Percentiles rank a stretch among this genome's conserved stretches.
Evolutionary conservation across 768 basidiomycete species (phyloP).

Genomic region (Psilocybe cyanescens): DNA sequence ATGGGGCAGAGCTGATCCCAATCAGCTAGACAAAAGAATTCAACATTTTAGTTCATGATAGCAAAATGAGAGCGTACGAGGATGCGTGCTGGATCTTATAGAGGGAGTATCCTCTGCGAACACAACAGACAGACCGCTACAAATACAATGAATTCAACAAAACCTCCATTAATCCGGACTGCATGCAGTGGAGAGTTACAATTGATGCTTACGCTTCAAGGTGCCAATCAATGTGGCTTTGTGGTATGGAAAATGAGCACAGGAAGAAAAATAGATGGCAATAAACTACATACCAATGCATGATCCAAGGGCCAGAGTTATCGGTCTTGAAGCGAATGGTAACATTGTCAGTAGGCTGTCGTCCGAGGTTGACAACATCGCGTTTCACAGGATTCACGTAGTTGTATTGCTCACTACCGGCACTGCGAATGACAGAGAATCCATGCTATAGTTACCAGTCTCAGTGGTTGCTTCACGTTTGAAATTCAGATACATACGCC

Average conservation of each 20-base stretch:
- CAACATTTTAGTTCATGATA: background rate
- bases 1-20: conserved; percentile 41
- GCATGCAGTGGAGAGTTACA: background rate
- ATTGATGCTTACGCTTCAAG: conserved; percentile 35
- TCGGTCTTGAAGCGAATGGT: conserved; percentile 64
- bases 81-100: conserved; percentile 21
- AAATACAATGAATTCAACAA: too few species aligned
- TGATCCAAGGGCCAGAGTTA: conserved; percentile 62
- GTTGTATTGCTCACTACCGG: conserved; percentile 40
- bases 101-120: conserved; percentile 35
- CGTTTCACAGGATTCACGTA: conserved; percentile 51
- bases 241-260: background rate
- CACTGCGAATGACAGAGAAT: conserved; percentile 44
- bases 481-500: conserved; percentile 31
- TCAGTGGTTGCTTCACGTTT: background rate
- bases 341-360: conserved; percentile 34
- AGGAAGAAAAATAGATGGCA: background rate
- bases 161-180: too few species aligned
- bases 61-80: conserved; percentile 21
- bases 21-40: conserved; percentile 21
- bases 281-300: conserved; percentile 30
- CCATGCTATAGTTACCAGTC: conserved; percentile 28
- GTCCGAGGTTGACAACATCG: conserved; percentile 39
- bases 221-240: conserved; percentile 51
- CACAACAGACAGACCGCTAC: conserved; percentile 36